Conservation (phyloP, 2,329 filamentous ascomycete species). For the Thyridium curvatum region DNA sequence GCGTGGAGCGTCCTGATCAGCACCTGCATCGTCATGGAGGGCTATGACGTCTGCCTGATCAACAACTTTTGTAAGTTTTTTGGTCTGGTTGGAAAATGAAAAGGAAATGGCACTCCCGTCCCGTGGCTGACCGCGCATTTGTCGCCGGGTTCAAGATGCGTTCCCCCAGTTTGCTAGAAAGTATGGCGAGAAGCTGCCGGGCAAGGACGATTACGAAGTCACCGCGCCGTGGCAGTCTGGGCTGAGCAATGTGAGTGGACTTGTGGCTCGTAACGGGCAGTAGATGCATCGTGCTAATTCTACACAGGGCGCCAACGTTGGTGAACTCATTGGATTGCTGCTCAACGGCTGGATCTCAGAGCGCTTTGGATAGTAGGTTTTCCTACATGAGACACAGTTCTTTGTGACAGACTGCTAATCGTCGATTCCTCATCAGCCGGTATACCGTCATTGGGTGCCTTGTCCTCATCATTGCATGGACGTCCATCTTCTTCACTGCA, state of each 20-base stretch:
- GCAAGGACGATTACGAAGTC: conserved; percentile 46
- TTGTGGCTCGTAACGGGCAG: too few relatives aligned
- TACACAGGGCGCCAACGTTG: conserved; percentile 45
- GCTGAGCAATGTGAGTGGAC: conserved; percentile 43
- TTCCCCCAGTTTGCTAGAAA: conserved; percentile 48
- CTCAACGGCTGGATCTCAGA: conserved; percentile 62
- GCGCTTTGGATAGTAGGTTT: conserved; percentile 51
- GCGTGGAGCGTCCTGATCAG: conserved; percentile 79
- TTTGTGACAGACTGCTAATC: too few relatives aligned
- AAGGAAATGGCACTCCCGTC: too few relatives aligned
- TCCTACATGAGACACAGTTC: neutral
- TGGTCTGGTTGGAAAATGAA: too few relatives aligned
- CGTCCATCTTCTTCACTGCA: conserved; percentile 60
- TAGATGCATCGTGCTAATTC: too few relatives aligned
- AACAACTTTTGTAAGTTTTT: conserved; percentile 69
- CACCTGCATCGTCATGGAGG: conserved; percentile 90
- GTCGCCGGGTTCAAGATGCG: too few relatives aligned
- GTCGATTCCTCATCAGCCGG: conserved; percentile 19
- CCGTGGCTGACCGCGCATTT: conserved; percentile 2
- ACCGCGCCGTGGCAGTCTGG: conserved; percentile 57
- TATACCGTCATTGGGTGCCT: conserved; percentile 57
- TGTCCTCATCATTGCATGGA: conserved; percentile 46
- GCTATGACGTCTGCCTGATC: conserved; percentile 75
- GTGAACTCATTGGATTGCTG: conserved; percentile 61
- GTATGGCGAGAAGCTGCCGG: conserved; percentile 41